A percentile compares a stretch with the other conserved stretches of the same genome.
Evolutionary conservation across 106 monocot genomes (phyloP).

Genomic region (Hemerocallis citrina): DNA sequence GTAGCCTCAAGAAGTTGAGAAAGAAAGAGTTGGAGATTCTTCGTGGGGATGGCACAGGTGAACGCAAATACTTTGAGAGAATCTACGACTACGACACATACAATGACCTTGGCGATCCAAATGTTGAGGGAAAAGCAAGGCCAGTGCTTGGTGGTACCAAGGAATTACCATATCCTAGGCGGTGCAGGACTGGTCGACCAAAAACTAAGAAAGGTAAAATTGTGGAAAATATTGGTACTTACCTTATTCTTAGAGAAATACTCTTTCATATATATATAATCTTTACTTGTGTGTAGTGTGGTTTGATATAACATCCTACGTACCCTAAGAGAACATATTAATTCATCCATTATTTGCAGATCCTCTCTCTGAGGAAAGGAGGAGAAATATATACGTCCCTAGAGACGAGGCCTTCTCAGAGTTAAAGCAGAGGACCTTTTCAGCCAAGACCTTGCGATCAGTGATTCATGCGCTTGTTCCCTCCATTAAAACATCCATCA

Average conservation of each 20-base stretch:
- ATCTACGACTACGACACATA: constrained; percentile 73
- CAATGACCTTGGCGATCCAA: constrained; percentile 66
- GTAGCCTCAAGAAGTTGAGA: constrained; percentile 21
- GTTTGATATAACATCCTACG: too few species aligned
- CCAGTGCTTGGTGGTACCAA: constrained; percentile 54
- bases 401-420: constrained; percentile 63
- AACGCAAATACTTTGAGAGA: constrained; percentile 41
- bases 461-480: constrained; percentile 38
- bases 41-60: constrained; percentile 42
- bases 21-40: constrained; percentile 32
- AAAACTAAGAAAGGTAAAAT: constrained; percentile 28
- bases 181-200: constrained; percentile 55
- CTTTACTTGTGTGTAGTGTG: too few species aligned
- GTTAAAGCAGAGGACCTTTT: constrained; percentile 31
- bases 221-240: too few species aligned
- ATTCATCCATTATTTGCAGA: constrained; percentile 7
- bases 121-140: constrained; percentile 9
- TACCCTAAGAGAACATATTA: too few species aligned
- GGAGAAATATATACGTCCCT: constrained; percentile 32
- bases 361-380: constrained; percentile 24
- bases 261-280: too few species aligned
- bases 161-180: constrained; percentile 49
- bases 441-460: constrained; percentile 21
- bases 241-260: too few species aligned
- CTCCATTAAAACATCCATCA: constrained; percentile 9